Evolutionary conservation across 495 filamentous ascomycete genomes (phyloP).

Genomic region (Gamarada debralockiae): DNA sequence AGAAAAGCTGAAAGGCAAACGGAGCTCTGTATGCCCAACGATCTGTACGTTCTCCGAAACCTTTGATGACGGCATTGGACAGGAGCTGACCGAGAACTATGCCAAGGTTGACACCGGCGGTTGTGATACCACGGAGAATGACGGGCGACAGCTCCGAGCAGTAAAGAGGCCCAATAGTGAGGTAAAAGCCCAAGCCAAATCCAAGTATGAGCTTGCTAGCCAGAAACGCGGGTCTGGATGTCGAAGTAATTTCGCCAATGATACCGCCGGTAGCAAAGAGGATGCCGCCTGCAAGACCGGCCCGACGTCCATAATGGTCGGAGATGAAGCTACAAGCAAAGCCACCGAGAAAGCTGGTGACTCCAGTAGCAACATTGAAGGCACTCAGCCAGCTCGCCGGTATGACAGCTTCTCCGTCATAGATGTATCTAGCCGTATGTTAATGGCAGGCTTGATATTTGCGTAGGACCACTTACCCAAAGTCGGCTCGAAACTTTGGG

Average conservation of each 20-base stretch:
- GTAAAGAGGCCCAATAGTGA: conserved; percentile 46
- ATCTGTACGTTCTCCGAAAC: conserved; percentile 28
- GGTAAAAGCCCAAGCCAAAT: conserved; percentile 46
- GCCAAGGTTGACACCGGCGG: conserved; percentile 36
- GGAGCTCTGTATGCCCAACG: conserved; percentile 32
- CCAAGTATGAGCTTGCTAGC: conserved; percentile 33
- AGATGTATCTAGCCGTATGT: conserved; percentile 20
- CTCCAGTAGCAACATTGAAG: conserved; percentile 30
- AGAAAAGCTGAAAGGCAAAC: conserved; percentile 32
- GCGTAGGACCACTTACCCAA: conserved; percentile 21
- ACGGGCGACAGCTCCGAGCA: conserved; percentile 36
- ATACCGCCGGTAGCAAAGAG: conserved; percentile 25
- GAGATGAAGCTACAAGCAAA: conserved; percentile 29
- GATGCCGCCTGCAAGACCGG: conserved; percentile 4
- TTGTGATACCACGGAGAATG: conserved; percentile 36
- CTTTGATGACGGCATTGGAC: conserved; percentile 36
- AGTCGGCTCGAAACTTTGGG: conserved; percentile 32
- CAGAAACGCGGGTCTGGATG: conserved; percentile 25
- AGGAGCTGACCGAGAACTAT: conserved; percentile 37
- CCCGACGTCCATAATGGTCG: conserved; percentile 27
- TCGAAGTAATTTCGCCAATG: conserved; percentile 28
- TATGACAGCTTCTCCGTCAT: conserved; percentile 26
- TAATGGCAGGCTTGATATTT: too few species aligned
- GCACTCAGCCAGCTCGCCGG: conserved; percentile 34
- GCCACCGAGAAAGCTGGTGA: conserved; percentile 33